phyloP scores from a whole-genome alignment of 2,329 filamentous ascomycete genomes.

The Acrocalymma vagum region DNA sequence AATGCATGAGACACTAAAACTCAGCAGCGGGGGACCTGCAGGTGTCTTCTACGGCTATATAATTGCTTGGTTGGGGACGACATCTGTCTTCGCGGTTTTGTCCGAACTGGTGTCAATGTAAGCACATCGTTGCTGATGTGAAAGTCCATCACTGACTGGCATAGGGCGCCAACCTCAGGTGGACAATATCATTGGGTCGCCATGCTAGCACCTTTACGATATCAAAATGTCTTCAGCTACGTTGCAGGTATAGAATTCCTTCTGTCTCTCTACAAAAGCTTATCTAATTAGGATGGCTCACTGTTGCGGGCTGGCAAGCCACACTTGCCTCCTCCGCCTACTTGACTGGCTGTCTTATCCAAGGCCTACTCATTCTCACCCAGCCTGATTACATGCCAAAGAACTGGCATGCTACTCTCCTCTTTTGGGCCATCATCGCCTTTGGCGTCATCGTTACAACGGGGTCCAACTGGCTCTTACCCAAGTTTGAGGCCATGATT shows the following conservation, averaged over 20 bases:
- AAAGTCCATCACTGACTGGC: background rate
- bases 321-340: slow-evolving; percentile 37
- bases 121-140: background rate
- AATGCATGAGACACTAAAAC: slow-evolving; percentile 2
- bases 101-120: slow-evolving; percentile 45
- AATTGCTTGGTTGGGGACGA: slow-evolving; percentile 36
- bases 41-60: slow-evolving; percentile 42
- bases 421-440: slow-evolving; percentile 55
- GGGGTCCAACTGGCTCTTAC: slow-evolving; percentile 52
- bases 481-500: slow-evolving; percentile 56
- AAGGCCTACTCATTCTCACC: slow-evolving; percentile 48
- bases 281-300: slow-evolving; percentile 48
- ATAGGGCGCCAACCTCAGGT: slow-evolving; percentile 37
- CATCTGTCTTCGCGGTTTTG: slow-evolving; percentile 35
- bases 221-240: slow-evolving; percentile 52
- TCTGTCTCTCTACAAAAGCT: background rate
- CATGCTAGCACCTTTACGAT: slow-evolving; percentile 49
- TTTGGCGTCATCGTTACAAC: slow-evolving; percentile 55
- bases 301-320: slow-evolving; percentile 51
- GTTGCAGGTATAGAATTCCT: slow-evolving; percentile 36
- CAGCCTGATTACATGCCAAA: slow-evolving; percentile 46
- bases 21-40: slow-evolving; percentile 34
- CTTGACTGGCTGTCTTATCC: slow-evolving; percentile 34
- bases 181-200: slow-evolving; percentile 48
- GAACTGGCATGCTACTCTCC: slow-evolving; percentile 60